phyloP scores from a whole-genome alignment of 331 rosid species.

The Rosa hybrid region DNA sequence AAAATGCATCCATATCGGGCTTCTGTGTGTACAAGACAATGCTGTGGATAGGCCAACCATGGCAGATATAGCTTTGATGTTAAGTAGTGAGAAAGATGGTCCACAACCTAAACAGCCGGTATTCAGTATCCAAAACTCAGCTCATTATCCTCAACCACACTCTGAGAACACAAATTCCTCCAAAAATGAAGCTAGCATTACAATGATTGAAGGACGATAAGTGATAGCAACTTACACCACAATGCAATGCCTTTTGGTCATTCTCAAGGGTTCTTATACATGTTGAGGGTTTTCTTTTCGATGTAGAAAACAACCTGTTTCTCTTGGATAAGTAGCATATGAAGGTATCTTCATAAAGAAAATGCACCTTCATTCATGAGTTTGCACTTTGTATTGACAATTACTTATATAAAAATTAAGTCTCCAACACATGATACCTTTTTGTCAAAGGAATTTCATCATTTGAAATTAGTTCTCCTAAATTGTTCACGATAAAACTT shows the following conservation, averaged over 20 bases:
- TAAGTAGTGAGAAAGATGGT: constrained; percentile 20
- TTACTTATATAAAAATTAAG: too few species aligned
- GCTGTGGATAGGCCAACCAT: constrained; percentile 26
- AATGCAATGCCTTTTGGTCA: neutral
- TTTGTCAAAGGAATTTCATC: too few species aligned
- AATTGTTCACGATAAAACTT: too few species aligned
- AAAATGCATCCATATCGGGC: constrained; percentile 26
- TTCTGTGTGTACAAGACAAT: constrained; percentile 28
- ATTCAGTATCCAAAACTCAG: neutral
- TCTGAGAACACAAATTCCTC: neutral
- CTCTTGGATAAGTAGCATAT: too few species aligned
- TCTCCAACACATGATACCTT: too few species aligned
- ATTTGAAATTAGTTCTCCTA: too few species aligned
- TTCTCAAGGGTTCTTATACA: neutral
- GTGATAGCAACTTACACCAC: neutral
- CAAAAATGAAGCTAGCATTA: constrained; percentile 10
- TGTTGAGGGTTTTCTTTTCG: too few species aligned
- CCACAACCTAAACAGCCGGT: constrained; percentile 14
- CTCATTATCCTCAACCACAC: neutral
- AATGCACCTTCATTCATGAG: too few species aligned
- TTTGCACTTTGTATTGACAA: too few species aligned
- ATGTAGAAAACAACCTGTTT: too few species aligned
- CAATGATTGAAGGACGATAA: constrained; percentile 15
- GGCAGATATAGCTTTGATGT: constrained; percentile 23
- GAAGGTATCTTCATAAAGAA: too few species aligned